Percentiles rank a stretch among this genome's conserved stretches.
phyloP scores from a whole-genome alignment of 306 rosid genomes.

The Lathyrus sativus region DNA sequence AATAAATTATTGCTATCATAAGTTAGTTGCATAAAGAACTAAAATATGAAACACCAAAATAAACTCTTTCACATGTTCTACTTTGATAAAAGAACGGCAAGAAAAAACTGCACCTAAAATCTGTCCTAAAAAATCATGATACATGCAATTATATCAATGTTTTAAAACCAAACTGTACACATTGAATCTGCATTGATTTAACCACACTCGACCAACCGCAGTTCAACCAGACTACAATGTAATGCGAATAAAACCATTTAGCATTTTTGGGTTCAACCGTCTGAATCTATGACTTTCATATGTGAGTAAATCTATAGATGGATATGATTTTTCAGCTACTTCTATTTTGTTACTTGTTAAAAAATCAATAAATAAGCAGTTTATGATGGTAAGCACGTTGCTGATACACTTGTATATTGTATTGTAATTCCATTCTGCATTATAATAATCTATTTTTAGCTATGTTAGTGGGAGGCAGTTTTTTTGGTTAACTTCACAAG shows the following conservation, averaged over 20 bases:
- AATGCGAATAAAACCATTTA: too few relatives aligned
- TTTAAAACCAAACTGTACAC: too few relatives aligned
- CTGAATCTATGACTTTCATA: background rate
- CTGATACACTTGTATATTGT: background rate
- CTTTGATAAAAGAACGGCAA: too few relatives aligned
- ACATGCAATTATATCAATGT: too few relatives aligned
- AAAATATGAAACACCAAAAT: background rate
- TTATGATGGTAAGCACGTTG: slow-evolving; percentile 21
- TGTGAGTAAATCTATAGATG: background rate
- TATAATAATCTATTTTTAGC: slow-evolving; percentile 39
- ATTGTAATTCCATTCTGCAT: background rate
- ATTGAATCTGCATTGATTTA: too few relatives aligned
- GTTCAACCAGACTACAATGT: too few relatives aligned
- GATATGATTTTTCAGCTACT: slow-evolving; percentile 2
- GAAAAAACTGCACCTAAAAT: too few relatives aligned
- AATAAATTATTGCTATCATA: background rate
- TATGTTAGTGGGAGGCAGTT: slow-evolving; percentile 47
- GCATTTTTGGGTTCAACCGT: background rate
- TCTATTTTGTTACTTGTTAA: background rate
- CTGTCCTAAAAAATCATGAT: too few relatives aligned
- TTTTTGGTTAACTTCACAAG: slow-evolving; percentile 42
- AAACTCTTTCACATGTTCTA: background rate
- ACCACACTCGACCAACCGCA: too few relatives aligned
- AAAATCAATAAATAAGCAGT: slow-evolving; percentile 10
- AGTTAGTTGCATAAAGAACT: background rate